Conservation (phyloP, 2,329 filamentous ascomycete species). For the Lecanicillium sp. region DNA sequence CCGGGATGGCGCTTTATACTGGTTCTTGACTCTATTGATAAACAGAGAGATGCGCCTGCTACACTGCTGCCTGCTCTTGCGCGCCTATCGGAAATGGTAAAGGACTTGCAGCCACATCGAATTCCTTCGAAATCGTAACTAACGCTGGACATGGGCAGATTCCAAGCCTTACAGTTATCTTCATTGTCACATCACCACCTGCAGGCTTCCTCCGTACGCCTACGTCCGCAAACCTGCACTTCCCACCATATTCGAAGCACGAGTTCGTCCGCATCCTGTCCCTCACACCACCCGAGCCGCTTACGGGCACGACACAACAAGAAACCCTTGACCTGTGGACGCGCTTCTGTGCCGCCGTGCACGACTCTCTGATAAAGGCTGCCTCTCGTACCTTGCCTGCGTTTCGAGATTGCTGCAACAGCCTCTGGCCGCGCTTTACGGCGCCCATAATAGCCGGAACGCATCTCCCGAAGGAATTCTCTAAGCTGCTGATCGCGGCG, state of each 20-base stretch:
- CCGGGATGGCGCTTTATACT: constrained; percentile 60
- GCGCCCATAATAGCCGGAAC: constrained; percentile 69
- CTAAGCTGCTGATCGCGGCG: constrained; percentile 67
- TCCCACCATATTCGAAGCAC: constrained; percentile 73
- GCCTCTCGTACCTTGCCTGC: constrained; percentile 72
- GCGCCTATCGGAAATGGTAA: constrained; percentile 70
- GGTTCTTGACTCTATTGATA: constrained; percentile 82
- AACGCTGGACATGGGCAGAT: constrained; percentile 45
- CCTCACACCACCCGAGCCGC: constrained; percentile 34
- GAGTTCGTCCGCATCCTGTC: constrained; percentile 74
- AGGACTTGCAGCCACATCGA: neutral
- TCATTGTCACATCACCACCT: constrained; percentile 67
- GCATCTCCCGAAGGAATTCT: constrained; percentile 71
- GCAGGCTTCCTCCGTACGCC: constrained; percentile 62
- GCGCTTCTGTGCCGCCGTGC: constrained; percentile 75
- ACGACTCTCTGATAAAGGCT: constrained; percentile 76
- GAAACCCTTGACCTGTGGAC: constrained; percentile 66
- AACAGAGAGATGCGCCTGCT: constrained; percentile 68
- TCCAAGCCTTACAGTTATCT: constrained; percentile 65
- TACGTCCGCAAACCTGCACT: constrained; percentile 69
- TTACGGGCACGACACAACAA: constrained; percentile 40
- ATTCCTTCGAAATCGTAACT: constrained; percentile 21
- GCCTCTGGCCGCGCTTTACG: constrained; percentile 81
- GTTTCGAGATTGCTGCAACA: constrained; percentile 61
- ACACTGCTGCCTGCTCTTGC: constrained; percentile 77